phyloP scores from a whole-genome alignment of 2,329 filamentous ascomycete species.

The Chaetothyriales sp. region DNA sequence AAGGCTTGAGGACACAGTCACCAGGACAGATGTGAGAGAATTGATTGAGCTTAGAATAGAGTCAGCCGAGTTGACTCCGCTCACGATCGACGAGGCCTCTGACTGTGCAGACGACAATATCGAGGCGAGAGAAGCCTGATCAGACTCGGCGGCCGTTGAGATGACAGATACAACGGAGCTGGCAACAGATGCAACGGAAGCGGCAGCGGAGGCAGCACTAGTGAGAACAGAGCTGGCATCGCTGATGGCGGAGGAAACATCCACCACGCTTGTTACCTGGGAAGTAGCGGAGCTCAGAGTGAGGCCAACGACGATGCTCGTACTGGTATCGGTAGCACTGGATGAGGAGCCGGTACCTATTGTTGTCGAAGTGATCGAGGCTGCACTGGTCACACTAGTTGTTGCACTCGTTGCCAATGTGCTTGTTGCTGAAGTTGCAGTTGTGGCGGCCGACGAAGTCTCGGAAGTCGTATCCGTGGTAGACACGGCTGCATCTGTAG shows the following conservation, averaged over 20 bases:
- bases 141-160: slow-evolving; percentile 7
- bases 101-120: slow-evolving; percentile 11
- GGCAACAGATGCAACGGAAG: slow-evolving; percentile 10
- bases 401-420: not conserved
- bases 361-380: not conserved
- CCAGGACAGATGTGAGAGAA: slow-evolving; percentile 1
- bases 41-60: slow-evolving; percentile 6
- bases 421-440: not conserved
- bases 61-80: slow-evolving; percentile 9
- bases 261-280: not conserved
- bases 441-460: not conserved
- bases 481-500: not conserved
- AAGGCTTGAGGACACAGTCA: not conserved
- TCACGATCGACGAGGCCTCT: slow-evolving; percentile 8
- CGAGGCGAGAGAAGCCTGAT: slow-evolving; percentile 10
- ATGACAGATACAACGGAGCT: slow-evolving; percentile 11
- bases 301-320: not conserved
- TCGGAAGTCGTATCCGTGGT: not conserved
- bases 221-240: slow-evolving; percentile 6
- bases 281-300: not conserved
- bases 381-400: not conserved
- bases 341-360: not conserved
- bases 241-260: not conserved
- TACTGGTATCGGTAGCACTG: not conserved
- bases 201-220: slow-evolving; percentile 9